phyloP scores from a whole-genome alignment of 2,329 filamentous ascomycete species.

The Diaporthe caulivora region DNA sequence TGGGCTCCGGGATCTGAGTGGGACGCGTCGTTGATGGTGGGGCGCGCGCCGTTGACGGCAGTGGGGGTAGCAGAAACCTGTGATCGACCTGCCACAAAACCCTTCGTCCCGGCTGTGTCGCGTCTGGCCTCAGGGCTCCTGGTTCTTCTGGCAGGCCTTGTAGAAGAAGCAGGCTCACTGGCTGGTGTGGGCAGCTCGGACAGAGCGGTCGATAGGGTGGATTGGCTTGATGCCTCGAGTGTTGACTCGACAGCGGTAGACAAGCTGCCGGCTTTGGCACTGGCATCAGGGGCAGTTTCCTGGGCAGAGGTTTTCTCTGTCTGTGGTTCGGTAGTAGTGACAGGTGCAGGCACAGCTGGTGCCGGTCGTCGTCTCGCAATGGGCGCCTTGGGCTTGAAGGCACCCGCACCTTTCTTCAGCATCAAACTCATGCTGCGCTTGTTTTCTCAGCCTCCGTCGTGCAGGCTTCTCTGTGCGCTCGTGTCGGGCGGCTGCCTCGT shows the following conservation, averaged over 20 bases:
- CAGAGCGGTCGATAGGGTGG: neutral
- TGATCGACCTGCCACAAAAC: neutral
- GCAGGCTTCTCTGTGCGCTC: constrained; percentile 19
- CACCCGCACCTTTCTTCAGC: constrained; percentile 72
- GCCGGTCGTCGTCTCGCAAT: constrained; percentile 63
- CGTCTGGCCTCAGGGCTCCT: constrained; percentile 29
- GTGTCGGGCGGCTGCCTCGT: constrained; percentile 8
- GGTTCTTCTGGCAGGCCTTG: neutral
- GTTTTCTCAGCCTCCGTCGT: constrained; percentile 36
- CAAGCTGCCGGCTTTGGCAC: constrained; percentile 24
- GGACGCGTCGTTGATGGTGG: neutral
- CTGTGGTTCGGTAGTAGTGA: constrained; percentile 41
- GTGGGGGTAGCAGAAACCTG: neutral
- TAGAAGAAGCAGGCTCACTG: neutral
- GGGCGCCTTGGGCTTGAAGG: constrained; percentile 79
- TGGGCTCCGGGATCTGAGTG: neutral
- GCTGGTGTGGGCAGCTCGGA: neutral
- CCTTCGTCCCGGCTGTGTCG: neutral
- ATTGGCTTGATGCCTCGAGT: neutral
- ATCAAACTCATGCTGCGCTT: constrained; percentile 71
- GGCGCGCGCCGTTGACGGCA: neutral
- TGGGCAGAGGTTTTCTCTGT: constrained; percentile 40
- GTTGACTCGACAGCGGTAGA: constrained; percentile 23
- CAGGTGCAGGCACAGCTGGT: constrained; percentile 50
- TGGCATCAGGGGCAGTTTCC: constrained; percentile 31